Evolutionary conservation across 306 rosid genomes (phyloP), one percentile per base, ranked within the genome.

Genomic region (Astragalus membranaceus): DNA sequence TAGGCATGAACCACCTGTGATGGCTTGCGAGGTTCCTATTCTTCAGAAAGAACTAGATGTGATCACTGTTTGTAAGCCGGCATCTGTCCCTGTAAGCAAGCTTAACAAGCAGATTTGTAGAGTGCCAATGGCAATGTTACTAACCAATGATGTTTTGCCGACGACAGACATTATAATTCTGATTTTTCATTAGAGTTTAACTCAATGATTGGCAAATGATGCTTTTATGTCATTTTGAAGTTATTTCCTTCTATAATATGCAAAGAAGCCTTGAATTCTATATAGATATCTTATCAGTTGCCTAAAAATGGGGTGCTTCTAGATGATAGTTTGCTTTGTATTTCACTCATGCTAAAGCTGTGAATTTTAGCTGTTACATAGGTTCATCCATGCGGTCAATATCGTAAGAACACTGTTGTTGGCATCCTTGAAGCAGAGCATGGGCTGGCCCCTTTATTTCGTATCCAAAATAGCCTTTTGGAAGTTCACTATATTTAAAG

Each of bases 341-440:
- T 41, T 14, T 63, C 39, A 51, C n/a, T 9, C 63, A 6, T 32
- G 52, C 75, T 66, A 66, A 65, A 68, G 70, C 66, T 84, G 37
- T 81, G 69, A 58, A 43, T 66, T 80, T 81, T 65, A 49, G 30
- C 82, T 81, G 78, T 81, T 70, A 64, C 73, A 23, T 71, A 91
- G 97, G 99, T 94, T 55, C 99, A 95, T 85, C 95, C 97, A 11
- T 91, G 99, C 52, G 99, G 97, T 82, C 97, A 95, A 76, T 95
- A 95, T 82, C 94, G 97, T 15, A 95, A 95, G 87, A 95, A 91
- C 83, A 91, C 99, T 2, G 79, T 94, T 75, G 85, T 91, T 69
- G 99, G 99, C 79, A 89, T 95, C 74, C 92, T 95, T 64, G 78
- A 95, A 85, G 99, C 99, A 29, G 97, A 95, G 73, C 80, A 91